These are phyloP conservation scores for Claviceps quebecensis DNA, from an alignment of 2,329 filamentous ascomycete species.

Conservation along the genomic window DNA sequence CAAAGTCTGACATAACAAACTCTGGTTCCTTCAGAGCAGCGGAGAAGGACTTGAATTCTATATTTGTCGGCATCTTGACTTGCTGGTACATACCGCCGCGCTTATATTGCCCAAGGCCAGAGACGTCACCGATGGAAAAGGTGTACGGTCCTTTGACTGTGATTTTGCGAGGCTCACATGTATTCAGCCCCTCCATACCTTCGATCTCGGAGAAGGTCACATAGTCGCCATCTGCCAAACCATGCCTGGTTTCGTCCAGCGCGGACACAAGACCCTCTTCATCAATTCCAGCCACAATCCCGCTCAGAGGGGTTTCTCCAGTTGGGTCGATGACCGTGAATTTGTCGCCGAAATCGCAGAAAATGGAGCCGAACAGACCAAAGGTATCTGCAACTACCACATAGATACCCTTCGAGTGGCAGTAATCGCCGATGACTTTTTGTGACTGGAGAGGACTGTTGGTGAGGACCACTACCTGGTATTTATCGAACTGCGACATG, in stretches of 20 bases:
- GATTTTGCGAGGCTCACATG: conserved; percentile 72
- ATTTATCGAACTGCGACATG: conserved; percentile 71
- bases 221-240: conserved; percentile 89
- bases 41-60: conserved; percentile 76
- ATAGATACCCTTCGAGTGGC: conserved; percentile 86
- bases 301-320: conserved; percentile 73
- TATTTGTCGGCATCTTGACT: conserved; percentile 94
- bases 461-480: conserved; percentile 85
- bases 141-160: conserved; percentile 93
- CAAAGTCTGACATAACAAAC: conserved; percentile 83
- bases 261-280: conserved; percentile 85
- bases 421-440: conserved; percentile 76
- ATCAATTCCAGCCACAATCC: conserved; percentile 82
- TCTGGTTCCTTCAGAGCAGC: conserved; percentile 75
- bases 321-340: conserved; percentile 85
- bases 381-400: conserved; percentile 79
- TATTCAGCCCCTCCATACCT: conserved; percentile 82
- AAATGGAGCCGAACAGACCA: conserved; percentile 87
- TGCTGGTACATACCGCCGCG: conserved; percentile 83
- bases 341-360: conserved; percentile 92
- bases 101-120: conserved; percentile 72
- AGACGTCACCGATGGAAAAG: conserved; percentile 91
- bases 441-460: conserved; percentile 70
- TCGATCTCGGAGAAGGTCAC: conserved; percentile 89
- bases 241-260: conserved; percentile 86